Evolutionary conservation across 305 asterid genomes (phyloP), one percentile per base, ranked within the genome.

Genomic region (Solanum hybrid): DNA sequence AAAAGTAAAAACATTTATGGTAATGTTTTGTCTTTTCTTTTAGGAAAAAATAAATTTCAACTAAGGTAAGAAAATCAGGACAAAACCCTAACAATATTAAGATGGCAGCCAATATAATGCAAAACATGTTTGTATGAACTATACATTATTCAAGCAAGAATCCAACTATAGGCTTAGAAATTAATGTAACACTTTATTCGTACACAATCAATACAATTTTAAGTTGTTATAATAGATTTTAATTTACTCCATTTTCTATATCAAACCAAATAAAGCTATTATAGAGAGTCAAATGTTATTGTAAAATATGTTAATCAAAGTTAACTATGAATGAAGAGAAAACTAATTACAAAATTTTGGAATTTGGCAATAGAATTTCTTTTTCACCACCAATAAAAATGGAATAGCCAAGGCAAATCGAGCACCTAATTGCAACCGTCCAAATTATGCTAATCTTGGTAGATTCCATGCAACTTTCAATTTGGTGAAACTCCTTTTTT

Each of bases 361-460:
- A 57, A 57, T 57, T 57, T 57, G 24, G 69, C 10, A 57, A 18
- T 57, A 8, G n/a, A 57, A 18, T 57, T 61, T 88, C 37, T 34
- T 88, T 40, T 84, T 39, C 76, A 34, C 14, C 37, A 4, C 42
- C 20, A 88, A 78, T 34, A 78, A 36, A 80, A 13, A 77, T 12
- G 67, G 90, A 78, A 80, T 74, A 26, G 42, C 33, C n/a, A 24
- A 42, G 34, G 64, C 90, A 90, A 89, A 88, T 46, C 16, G 89
- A 89, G 87, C 91, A 87, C 46, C 88, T 86, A 89, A 89, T 90
- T 79, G 26, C 81, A 89, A 69, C 92, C 90, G 39, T 91, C 86
- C 87, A 91, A 69, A 90, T 87, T 57, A 73, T 89, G 90, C 91
- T 42, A 14, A 87, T 87, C 90, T 90, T 89, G 24, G 28, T 64